Conservation (phyloP, 345 rosid species). For the Mallotus nudiflorus region DNA sequence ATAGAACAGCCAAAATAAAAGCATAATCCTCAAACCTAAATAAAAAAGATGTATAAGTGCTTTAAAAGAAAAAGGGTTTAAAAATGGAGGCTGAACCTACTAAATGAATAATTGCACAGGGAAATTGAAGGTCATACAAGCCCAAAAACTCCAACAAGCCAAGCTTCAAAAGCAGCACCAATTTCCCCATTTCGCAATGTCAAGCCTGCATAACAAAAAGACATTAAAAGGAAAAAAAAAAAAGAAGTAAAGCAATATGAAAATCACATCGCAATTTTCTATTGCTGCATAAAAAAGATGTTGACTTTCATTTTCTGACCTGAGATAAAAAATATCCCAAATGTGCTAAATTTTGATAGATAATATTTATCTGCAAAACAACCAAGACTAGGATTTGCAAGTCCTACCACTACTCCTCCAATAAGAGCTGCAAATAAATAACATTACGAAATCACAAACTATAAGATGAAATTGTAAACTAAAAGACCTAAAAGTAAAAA, state of each 20-base stretch:
- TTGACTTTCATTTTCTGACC: conserved; percentile 41
- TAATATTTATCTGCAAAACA: conserved; percentile 76
- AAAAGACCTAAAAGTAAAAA: background rate
- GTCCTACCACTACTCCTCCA: conserved; percentile 73
- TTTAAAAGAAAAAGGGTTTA: background rate
- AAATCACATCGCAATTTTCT: background rate
- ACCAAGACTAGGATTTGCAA: conserved; percentile 83
- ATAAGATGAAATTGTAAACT: background rate
- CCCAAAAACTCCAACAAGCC: conserved; percentile 87
- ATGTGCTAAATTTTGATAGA: conserved; percentile 72
- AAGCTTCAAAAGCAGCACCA: conserved; percentile 75
- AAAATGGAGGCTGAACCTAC: conserved; percentile 34
- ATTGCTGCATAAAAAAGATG: background rate
- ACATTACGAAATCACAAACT: background rate
- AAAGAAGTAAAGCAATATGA: conserved; percentile 2
- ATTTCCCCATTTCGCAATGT: conserved; percentile 79
- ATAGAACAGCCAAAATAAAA: too few species aligned
- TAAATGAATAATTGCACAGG: conserved; percentile 38
- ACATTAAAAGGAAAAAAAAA: conserved; percentile 8
- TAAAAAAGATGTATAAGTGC: background rate
- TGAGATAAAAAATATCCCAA: conserved; percentile 76
- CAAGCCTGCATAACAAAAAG: conserved; percentile 48
- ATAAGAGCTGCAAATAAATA: conserved; percentile 61
- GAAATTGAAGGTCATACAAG: conserved; percentile 69
- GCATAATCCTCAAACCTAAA: background rate